Percentiles rank a stretch among this genome's conserved stretches.
These are phyloP conservation scores for Tuber magnatum DNA, from an alignment of 495 filamentous ascomycete genomes.

Conservation along the genomic window DNA sequence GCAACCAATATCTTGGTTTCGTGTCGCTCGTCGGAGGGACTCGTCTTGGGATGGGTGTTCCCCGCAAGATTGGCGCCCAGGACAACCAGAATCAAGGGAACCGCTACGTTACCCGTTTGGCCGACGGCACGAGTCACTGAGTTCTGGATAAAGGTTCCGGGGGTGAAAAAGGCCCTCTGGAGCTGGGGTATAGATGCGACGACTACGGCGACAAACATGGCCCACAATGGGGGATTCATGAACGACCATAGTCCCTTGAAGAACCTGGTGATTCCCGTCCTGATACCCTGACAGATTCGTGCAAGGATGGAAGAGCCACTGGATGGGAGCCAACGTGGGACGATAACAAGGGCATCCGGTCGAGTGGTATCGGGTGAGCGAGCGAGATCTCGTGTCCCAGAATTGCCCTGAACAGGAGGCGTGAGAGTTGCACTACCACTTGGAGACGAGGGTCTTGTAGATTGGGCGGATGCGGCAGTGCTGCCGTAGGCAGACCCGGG, in stretches of 20 bases:
- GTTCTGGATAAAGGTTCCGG: constrained; percentile 85
- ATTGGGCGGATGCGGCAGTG: constrained; percentile 22
- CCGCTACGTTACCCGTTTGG: constrained; percentile 82
- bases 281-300: constrained; percentile 45
- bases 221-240: constrained; percentile 98
- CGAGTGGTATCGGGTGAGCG: constrained; percentile 47
- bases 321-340: constrained; percentile 31
- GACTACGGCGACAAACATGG: constrained; percentile 81
- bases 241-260: constrained; percentile 69
- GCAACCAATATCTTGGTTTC: constrained; percentile 76
- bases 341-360: neutral
- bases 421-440: constrained; percentile 43
- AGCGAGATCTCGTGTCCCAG: constrained; percentile 36
- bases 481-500: constrained; percentile 28
- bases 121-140: constrained; percentile 80
- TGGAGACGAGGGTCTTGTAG: constrained; percentile 31
- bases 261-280: constrained; percentile 49
- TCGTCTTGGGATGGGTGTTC: constrained; percentile 56
- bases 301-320: constrained; percentile 34
- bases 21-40: constrained; percentile 51
- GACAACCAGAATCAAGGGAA: constrained; percentile 93
- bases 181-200: constrained; percentile 83
- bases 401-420: constrained; percentile 36
- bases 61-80: constrained; percentile 83
- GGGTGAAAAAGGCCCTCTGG: constrained; percentile 77